Evolutionary conservation across 2,329 filamentous ascomycete species (phyloP).

Genomic region (Xylaria sp.): DNA sequence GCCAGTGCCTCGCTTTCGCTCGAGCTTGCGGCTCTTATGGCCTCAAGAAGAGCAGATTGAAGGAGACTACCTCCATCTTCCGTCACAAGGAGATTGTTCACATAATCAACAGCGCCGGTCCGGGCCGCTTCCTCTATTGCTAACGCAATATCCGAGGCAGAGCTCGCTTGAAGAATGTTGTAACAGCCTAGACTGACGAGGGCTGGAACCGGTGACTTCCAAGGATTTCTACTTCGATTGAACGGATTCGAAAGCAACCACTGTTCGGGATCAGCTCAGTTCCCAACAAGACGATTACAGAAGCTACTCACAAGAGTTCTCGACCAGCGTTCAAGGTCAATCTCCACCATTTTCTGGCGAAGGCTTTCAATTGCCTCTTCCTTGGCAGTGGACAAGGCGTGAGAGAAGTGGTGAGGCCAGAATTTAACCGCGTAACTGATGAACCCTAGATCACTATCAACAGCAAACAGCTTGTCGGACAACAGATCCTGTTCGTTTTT

Average conservation of each 20-base stretch:
- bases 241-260: conserved; percentile 25
- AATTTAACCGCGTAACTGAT: conserved; percentile 20
- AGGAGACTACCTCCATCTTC: not conserved
- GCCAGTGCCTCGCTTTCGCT: conserved; percentile 12
- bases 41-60: conserved; percentile 2
- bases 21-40: conserved; percentile 12
- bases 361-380: conserved; percentile 4
- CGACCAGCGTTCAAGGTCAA: conserved; percentile 16
- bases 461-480: conserved; percentile 2
- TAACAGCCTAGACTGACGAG: conserved; percentile 10
- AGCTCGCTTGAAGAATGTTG: conserved; percentile 2
- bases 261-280: conserved; percentile 2
- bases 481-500: conserved; percentile 14
- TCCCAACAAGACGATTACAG: not conserved
- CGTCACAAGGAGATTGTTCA: conserved; percentile 2
- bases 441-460: conserved; percentile 15
- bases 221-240: conserved; percentile 13
- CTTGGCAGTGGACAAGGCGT: not conserved
- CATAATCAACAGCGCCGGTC: not conserved
- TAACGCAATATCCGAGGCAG: not conserved
- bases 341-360: not conserved
- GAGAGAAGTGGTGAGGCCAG: conserved; percentile 17
- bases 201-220: conserved; percentile 11
- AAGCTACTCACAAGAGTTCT: conserved; percentile 14
- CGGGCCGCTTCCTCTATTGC: conserved; percentile 17